Evolutionary conservation across 805 yeast species (phyloP).

Genomic region (Torulaspora indica): DNA sequence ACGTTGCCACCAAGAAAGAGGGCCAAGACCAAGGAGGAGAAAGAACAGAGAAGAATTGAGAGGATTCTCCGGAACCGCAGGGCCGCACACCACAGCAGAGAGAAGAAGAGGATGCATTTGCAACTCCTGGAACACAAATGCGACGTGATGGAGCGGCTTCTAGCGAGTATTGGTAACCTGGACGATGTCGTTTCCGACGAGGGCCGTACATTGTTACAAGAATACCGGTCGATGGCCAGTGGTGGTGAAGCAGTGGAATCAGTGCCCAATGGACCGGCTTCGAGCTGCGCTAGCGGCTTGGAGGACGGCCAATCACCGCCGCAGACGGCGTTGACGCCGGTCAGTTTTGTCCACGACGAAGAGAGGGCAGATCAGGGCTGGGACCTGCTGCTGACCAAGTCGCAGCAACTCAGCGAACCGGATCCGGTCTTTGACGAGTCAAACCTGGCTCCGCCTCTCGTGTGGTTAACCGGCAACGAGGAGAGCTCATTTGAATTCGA

Average conservation of each 20-base stretch:
- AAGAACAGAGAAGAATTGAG: conserved; percentile 93
- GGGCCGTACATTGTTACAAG: conserved; percentile 12
- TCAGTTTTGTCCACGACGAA: conserved; percentile 12
- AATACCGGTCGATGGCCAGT: conserved; percentile 5
- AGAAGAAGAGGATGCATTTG: conserved; percentile 88
- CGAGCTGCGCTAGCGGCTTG: conserved; percentile 4
- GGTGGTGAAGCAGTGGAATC: background rate
- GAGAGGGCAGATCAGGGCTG: conserved; percentile 11
- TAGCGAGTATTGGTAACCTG: conserved; percentile 21
- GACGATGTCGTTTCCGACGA: conserved; percentile 17
- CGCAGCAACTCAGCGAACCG: conserved; percentile 6
- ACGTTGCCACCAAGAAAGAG: conserved; percentile 91
- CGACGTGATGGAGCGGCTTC: conserved; percentile 29
- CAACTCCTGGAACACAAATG: conserved; percentile 66
- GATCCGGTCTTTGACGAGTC: background rate
- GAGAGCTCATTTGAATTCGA: conserved; percentile 38
- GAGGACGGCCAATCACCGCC: conserved; percentile 5
- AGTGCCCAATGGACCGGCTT: background rate
- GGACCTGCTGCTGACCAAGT: conserved; percentile 14
- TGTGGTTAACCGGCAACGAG: conserved; percentile 12
- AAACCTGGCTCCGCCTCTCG: conserved; percentile 6
- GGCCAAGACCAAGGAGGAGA: conserved; percentile 94
- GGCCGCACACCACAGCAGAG: conserved; percentile 97
- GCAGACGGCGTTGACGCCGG: conserved; percentile 14
- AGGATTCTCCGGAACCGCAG: conserved; percentile 88